Evolutionary conservation across 2,329 filamentous ascomycete genomes (phyloP), one percentile per base, ranked within the genome.

Genomic region (Epichloe brachyelytri): DNA sequence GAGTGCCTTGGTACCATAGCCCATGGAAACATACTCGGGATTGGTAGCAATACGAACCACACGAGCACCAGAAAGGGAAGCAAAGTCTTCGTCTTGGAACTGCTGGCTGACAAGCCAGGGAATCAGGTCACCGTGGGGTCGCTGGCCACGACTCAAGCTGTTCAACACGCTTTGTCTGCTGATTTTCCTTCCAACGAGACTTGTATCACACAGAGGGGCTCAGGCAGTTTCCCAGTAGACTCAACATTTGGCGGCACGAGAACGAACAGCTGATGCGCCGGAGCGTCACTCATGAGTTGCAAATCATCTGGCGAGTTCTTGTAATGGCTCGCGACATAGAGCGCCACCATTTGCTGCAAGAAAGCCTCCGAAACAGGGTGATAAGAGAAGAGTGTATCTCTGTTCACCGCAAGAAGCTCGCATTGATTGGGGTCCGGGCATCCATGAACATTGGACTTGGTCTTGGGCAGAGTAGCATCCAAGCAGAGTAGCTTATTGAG

Each of bases 41-140:
- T 96, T 95, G 0, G 93, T 96, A 19, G 94, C 93, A 61, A 98
- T 97, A 46, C 93, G 82, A 15, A 98, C 91, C 45, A 98, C 73
- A 54, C 93, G 82, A 36, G 91, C 93, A 51, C 93, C 94, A 14
- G 91, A 97, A 1, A 98, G 76, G 40, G 86, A 84, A 12, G 91
- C 93, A 64, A 98, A 98, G 57, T 96, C 89, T 57, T 95, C 88
- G 60, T 98, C 93, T 63, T 97, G 93, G 72, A 95, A 98, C 65
- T 98, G 93, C 65, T 97, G 90, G 65, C 88, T 95, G 55, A 98
- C 87, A 34, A 97, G 78, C 93, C 93, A 98, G 1, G 93, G 93
- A 52, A 98, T 98, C 50, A 98, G 72, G 66, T 98, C 93, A 60
- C 93, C 93, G 39, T 87, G 83, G 1, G 91, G 88, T 58, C 93